A percentile compares a stretch with the other conserved stretches of the same genome.
Evolutionary conservation across 2,329 filamentous ascomycete genomes (phyloP).

Genomic region (Fusarium begoniae): DNA sequence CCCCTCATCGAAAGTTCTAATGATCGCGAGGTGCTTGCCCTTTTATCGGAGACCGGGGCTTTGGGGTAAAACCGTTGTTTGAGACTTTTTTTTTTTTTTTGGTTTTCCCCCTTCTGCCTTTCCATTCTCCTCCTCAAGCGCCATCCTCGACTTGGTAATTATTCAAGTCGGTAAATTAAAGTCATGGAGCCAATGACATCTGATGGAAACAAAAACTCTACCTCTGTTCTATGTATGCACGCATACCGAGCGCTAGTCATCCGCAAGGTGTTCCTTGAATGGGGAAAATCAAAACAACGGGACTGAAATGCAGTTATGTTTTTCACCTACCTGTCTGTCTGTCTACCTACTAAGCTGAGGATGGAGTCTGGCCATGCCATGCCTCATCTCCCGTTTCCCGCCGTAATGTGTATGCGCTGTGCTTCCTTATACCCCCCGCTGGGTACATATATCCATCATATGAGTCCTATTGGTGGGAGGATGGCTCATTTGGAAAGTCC

Average conservation of each 20-base stretch:
- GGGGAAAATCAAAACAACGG: conserved; percentile 3
- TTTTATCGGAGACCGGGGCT: conserved; percentile 5
- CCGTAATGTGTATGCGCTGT: conserved; percentile 19
- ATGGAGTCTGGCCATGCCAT: conserved; percentile 11
- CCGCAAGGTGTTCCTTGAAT: not conserved
- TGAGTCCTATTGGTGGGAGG: conserved; percentile 13
- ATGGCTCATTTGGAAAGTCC: conserved; percentile 12
- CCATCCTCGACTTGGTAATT: conserved; percentile 13
- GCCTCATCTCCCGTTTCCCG: conserved; percentile 36
- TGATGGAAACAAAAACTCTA: conserved; percentile 14
- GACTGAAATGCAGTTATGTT: not conserved
- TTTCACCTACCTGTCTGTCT: not conserved
- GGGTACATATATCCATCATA: not conserved
- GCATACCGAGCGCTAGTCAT: conserved; percentile 11
- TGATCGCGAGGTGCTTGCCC: conserved; percentile 21
- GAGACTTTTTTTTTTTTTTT: conserved; percentile 17
- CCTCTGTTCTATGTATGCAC: conserved; percentile 1
- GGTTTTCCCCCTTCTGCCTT: not conserved
- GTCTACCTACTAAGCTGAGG: not conserved
- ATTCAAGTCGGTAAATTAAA: conserved; percentile 21
- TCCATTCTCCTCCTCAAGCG: conserved; percentile 2
- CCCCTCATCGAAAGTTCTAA: conserved; percentile 29
- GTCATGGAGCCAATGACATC: conserved; percentile 17
- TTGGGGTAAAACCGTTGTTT: conserved; percentile 30
- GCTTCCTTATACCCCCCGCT: conserved; percentile 19